These are phyloP conservation scores for Exophiala alcalophila DNA, from an alignment of 2,329 filamentous ascomycete genomes.

Conservation along the genomic window DNA sequence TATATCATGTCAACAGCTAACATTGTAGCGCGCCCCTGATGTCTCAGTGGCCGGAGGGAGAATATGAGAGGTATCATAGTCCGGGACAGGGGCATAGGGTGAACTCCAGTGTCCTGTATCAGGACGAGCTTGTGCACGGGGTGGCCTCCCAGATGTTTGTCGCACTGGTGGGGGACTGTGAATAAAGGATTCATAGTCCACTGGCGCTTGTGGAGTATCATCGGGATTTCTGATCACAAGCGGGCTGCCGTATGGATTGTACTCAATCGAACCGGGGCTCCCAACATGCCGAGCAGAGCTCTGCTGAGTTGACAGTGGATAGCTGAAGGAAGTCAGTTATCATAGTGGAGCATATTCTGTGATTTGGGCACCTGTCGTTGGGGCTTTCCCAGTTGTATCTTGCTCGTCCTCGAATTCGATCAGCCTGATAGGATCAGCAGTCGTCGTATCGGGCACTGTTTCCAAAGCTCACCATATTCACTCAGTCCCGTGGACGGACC, in stretches of 20 bases:
- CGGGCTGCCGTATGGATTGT: constrained; percentile 4
- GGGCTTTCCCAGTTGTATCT: too few relatives aligned
- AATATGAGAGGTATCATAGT: neutral
- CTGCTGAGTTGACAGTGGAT: constrained; percentile 2
- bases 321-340: constrained; percentile 2
- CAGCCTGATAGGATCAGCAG: too few relatives aligned
- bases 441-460: too few relatives aligned
- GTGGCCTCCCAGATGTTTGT: neutral
- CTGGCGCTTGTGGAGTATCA: neutral
- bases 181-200: neutral
- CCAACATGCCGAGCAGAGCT: neutral
- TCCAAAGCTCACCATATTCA: too few relatives aligned
- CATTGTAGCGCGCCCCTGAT: neutral
- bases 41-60: constrained; percentile 1
- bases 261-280: constrained; percentile 3
- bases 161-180: constrained; percentile 5
- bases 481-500: too few relatives aligned
- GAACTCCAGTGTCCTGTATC: neutral
- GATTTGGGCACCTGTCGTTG: too few relatives aligned
- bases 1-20: neutral
- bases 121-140: neutral
- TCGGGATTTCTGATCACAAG: neutral
- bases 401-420: too few relatives aligned
- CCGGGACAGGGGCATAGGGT: constrained; percentile 3
- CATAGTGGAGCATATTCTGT: too few relatives aligned